These are phyloP conservation scores for Hortiboletus rubellus DNA, from an alignment of 1,284 basidiomycete species.

Conservation along the genomic window DNA sequence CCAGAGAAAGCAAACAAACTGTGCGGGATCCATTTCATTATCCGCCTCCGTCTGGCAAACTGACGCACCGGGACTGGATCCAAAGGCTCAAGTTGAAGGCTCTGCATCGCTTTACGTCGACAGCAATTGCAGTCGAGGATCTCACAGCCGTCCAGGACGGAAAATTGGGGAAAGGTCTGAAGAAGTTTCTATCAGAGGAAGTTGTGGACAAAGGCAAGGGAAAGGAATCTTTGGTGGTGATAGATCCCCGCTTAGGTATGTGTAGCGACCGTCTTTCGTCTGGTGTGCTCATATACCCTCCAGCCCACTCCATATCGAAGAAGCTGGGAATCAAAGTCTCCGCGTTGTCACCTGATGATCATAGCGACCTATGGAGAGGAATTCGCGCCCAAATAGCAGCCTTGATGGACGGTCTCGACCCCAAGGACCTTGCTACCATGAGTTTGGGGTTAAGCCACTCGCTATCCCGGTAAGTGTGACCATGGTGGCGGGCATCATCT, in stretches of 20 bases:
- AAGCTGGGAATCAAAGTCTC: slow-evolving; percentile 91
- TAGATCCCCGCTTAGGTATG: slow-evolving; percentile 90
- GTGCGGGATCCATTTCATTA: slow-evolving; percentile 49
- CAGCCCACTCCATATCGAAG: slow-evolving; percentile 87
- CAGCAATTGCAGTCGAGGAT: slow-evolving; percentile 98
- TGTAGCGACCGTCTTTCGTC: slow-evolving; percentile 12
- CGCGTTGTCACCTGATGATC: slow-evolving; percentile 43
- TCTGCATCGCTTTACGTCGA: slow-evolving; percentile 95
- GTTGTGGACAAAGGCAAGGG: slow-evolving; percentile 86
- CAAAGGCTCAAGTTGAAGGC: slow-evolving; percentile 89
- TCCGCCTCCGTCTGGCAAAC: slow-evolving; percentile 2
- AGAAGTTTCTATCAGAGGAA: slow-evolving; percentile 91
- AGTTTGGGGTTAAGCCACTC: slow-evolving; percentile 96
- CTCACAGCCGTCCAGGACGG: slow-evolving; percentile 91
- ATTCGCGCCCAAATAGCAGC: slow-evolving; percentile 89
- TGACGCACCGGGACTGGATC: neutral
- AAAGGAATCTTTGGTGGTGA: slow-evolving; percentile 86
- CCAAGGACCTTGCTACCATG: slow-evolving; percentile 98
- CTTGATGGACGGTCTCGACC: slow-evolving; percentile 87
- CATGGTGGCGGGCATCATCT: slow-evolving; percentile 5
- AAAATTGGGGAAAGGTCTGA: slow-evolving; percentile 89
- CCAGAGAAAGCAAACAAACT: slow-evolving; percentile 90
- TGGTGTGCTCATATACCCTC: slow-evolving; percentile 6
- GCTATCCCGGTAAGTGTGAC: slow-evolving; percentile 68
- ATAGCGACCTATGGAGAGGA: slow-evolving; percentile 89